Conservation (phyloP, 345 rosid species). For the Camelina neglecta region DNA sequence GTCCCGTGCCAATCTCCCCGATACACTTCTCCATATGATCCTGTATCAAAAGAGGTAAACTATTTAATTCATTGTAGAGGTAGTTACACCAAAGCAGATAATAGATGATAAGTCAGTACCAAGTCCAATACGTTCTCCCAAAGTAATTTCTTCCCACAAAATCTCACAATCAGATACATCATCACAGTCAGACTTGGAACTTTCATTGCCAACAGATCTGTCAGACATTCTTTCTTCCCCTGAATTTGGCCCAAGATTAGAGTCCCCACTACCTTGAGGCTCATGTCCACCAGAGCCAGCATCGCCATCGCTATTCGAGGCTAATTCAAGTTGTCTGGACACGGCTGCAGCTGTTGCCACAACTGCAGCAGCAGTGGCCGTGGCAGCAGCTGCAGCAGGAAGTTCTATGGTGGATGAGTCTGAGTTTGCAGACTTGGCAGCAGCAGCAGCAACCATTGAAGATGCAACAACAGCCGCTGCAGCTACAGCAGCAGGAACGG, state of each 20-base stretch:
- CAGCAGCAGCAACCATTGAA: slow-evolving; percentile 91
- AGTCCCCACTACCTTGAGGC: slow-evolving; percentile 45
- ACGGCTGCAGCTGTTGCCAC: slow-evolving; percentile 89
- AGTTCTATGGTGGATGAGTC: slow-evolving; percentile 57
- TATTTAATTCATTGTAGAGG: slow-evolving; percentile 17
- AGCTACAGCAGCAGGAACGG: slow-evolving; percentile 79
- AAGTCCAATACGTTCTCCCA: slow-evolving; percentile 98
- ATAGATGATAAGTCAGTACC: slow-evolving; percentile 57
- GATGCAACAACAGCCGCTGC: slow-evolving; percentile 98
- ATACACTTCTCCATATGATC: slow-evolving; percentile 98
- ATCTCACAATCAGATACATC: slow-evolving; percentile 87
- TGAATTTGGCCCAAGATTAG: slow-evolving; percentile 47
- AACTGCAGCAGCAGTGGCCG: slow-evolving; percentile 93
- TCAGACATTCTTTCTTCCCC: slow-evolving; percentile 74
- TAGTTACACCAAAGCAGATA: slow-evolving; percentile 39
- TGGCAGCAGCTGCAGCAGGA: slow-evolving; percentile 97
- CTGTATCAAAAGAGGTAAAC: slow-evolving; percentile 54
- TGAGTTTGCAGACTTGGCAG: slow-evolving; percentile 62
- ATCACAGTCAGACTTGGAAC: slow-evolving; percentile 70
- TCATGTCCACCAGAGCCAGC: slow-evolving; percentile 50
- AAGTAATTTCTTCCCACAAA: slow-evolving; percentile 81
- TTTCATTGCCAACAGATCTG: slow-evolving; percentile 61
- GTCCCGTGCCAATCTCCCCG: slow-evolving; percentile 99
- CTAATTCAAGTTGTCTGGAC: slow-evolving; percentile 64
- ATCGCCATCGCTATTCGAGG: slow-evolving; percentile 60